Base-by-base conservation (phyloP, 306 rosid species). In the Spatholobus suberectus region DNA sequence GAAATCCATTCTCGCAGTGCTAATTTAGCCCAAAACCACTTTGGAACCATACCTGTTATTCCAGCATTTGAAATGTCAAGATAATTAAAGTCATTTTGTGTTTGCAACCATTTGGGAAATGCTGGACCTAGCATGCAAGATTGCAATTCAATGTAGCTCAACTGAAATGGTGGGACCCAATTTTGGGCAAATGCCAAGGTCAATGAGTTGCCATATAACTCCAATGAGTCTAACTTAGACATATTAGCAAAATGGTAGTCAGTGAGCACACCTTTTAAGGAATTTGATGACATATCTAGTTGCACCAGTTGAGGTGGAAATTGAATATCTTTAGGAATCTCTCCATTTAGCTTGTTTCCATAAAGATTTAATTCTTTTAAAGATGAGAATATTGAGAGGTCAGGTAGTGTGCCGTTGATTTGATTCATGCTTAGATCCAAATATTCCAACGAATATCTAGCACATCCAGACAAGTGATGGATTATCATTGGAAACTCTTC, bases 91-190 rank as follows among this genome's bases (percentile, higher is more conserved):
- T 35, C 21, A 3, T 23, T 21, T 23, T 81, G 84, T 34, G 73
- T 44, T 2, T 21, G 20, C 58, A 81, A 43, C 84, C 84, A 81
- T 10, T 32, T 73, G 4, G 84, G 79, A 47, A 81, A 81, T 18
- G 14, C 0, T 8, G 79, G 79, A 62, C 79, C 84, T 34, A 81
- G 12, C 13, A 18, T 21, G 73, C 79, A 81, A 34, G 73, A 81
- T 21, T 55, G 9, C 14, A 81, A 10, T 44, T 0, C 1, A 5
- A 73, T 32, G 0, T 0, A 0, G 0, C 17, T 1, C 23, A 73
- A 14, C 8, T 81, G 84, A 43, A 81, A 73, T 0, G 74, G 11
- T 20, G 84, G 67, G 4, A 46, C 32, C 79, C 79, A 61, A 5
- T 62, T 61, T 0, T 72, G 18, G 15, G 55, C 10, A 44, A 81